Evolutionary conservation across 371 early-diverging fungal species (phyloP), one percentile per base, ranked within the genome.

Genomic region (Mucor lusitanicus): DNA sequence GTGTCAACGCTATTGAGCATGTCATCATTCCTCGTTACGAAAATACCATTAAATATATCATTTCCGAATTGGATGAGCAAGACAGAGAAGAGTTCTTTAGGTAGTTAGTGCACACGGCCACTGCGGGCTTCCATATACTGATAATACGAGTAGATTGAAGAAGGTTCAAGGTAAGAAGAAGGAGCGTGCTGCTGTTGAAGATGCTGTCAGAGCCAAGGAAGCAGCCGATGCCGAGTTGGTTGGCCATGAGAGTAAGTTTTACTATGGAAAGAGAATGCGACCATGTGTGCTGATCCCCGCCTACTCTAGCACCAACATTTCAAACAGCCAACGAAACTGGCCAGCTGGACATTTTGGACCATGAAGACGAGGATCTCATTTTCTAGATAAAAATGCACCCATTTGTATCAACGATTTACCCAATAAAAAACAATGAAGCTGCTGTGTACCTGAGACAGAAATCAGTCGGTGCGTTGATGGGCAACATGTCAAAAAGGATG

Each of bases 31-130:
- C 99, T 39, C 92, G 93, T 63, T 90, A 97, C 64, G 98, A 99
- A 74, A 99, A 99, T 85, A 99, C 99, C 54, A 97, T 99, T 76
- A 88, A 87, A 70, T 98, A 96, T 78, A 97, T 99, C 69, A 91
- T 90, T 56, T 94, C 97, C 30, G 99, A 99, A 81, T 88, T 99
- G 61, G 99, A 99, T 75, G 99, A 99, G 79, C 94, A 94, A 85
- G 99, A 99, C 77, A 91, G 99, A 78, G 99, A 99, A 83, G 99
- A 99, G 73, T 99, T 99, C 84, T 99, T 97, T 79, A 87, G 98
- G 88, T 90, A 77, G 54, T 25, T 30, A 5, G 30, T 9, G 44
- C 19, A n/a, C 19, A 44, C 1, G 3, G 4, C 13, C 13, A 7
- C 5, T 44, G 44, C 44, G 17, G 17, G 19, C 8, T 37, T 2